Evolutionary conservation across 345 rosid species (phyloP), one percentile per base, ranked within the genome.

Genomic region (Salix udensis): DNA sequence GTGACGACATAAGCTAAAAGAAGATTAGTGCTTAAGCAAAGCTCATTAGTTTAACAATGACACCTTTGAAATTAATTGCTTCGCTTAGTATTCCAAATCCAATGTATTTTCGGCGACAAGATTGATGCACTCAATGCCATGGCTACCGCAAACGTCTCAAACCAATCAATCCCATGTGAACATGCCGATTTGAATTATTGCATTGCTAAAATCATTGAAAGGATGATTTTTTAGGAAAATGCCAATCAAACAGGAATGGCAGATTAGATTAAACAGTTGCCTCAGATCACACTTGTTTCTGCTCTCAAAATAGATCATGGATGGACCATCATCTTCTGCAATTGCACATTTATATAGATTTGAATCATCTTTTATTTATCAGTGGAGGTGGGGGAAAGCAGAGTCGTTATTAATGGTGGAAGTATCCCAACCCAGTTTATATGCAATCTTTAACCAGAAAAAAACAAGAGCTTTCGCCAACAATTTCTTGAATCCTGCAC

Each of bases 81-180:
- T 58, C 24, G 1, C 10, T 14, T 24, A 24, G 58, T 12, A 53
- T 1, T 69, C 46, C 23, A n/a, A 34, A 52, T 15, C 37, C 44
- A 24, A 26, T 16, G 9, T 58, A 3, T n/a, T 58, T 58, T 64
- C 55, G 18, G 36, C 55, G 34, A 26, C 50, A 61, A 26, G 24
- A 39, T 73, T 8, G 55, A 36, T 53, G 28, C 26, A 62, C 24
- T 39, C 76, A 73, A 44, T 62, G 69, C 21, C 76, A 26, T 73
- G 23, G 61, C 24, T 16, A 24, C 60, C 24, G 28, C 39, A 39
- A 46, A 28, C 11, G 50, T 48, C 37, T 19, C 14, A 31, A 74
- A 73, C 68, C 70, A 13, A 65, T 10, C 60, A 65, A 48, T 6
- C 70, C 58, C 28, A 58, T n/a, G n/a, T 36, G 62, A 23, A 71